These are phyloP conservation scores for Erysimum cheiranthoides DNA, from an alignment of 345 rosid genomes.

Conservation along the genomic window DNA sequence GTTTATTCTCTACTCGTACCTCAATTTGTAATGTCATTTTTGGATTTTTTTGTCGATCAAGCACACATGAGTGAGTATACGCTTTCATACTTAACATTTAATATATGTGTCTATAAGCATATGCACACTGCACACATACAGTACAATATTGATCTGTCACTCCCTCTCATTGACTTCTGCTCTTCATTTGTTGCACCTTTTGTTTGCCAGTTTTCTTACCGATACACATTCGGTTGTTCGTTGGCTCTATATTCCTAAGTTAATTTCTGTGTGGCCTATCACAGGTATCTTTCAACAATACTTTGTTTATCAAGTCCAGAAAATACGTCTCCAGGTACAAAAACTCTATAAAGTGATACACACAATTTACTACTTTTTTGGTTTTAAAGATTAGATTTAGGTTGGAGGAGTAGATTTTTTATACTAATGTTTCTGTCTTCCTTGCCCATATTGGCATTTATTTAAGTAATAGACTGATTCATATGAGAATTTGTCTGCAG, in stretches of 20 bases:
- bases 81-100: not conserved
- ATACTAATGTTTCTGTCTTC: not conserved
- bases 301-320: constrained; percentile 88
- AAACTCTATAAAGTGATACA: not conserved
- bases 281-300: constrained; percentile 88
- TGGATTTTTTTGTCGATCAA: constrained; percentile 3
- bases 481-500: constrained; percentile 48
- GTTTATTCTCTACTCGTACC: not conserved
- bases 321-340: constrained; percentile 86
- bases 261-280: constrained; percentile 16
- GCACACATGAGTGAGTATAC: not conserved
- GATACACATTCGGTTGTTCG: not conserved
- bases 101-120: not conserved
- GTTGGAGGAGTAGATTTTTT: not conserved
- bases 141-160: not conserved
- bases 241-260: constrained; percentile 16
- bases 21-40: not conserved
- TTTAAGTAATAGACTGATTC: constrained; percentile 6
- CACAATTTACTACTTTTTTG: not conserved
- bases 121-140: not conserved
- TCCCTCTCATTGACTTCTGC: not conserved
- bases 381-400: not conserved
- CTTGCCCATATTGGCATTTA: not conserved
- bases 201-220: not conserved
- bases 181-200: not conserved